Evolutionary conservation across 192 early-diverging fungal species (phyloP).

Genomic region (Geosiphon pyriformis): DNA sequence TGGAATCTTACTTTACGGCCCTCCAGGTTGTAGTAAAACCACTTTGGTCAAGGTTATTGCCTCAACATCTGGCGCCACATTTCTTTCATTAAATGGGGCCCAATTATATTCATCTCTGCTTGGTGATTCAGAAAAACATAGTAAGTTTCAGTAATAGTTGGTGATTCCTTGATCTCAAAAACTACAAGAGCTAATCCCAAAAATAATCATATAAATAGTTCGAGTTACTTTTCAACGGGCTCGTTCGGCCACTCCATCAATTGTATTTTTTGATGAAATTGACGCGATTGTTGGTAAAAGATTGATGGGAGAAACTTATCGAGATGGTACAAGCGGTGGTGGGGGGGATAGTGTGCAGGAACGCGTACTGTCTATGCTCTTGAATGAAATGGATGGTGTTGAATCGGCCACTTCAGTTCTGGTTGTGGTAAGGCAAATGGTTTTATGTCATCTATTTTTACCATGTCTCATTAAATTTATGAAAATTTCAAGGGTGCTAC

Average conservation of each 20-base stretch:
- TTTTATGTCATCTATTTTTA: not conserved
- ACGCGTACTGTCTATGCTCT: constrained; percentile 65
- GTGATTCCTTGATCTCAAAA: not conserved
- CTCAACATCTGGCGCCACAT: constrained; percentile 66
- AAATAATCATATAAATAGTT: constrained; percentile 44
- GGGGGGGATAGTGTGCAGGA: constrained; percentile 75
- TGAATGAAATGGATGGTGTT: constrained; percentile 92
- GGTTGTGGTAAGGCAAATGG: constrained; percentile 60
- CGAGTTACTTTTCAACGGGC: constrained; percentile 78
- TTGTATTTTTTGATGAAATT: constrained; percentile 96
- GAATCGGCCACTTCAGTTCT: constrained; percentile 65
- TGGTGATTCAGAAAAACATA: constrained; percentile 77
- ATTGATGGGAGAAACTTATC: constrained; percentile 27
- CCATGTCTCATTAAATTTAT: not conserved
- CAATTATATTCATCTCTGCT: constrained; percentile 74
- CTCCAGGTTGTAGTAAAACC: constrained; percentile 97
- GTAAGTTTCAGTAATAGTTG: constrained; percentile 29
- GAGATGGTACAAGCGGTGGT: constrained; percentile 46
- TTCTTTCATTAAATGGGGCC: constrained; percentile 75
- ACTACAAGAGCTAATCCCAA: too few relatives aligned
- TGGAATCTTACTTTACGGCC: constrained; percentile 93
- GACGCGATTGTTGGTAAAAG: constrained; percentile 94
- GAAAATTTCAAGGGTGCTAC: constrained; percentile 70
- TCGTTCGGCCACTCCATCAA: constrained; percentile 67
- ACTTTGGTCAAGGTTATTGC: constrained; percentile 88